Base-by-base conservation (phyloP, 352 stramenopile genomes). In the Bremia lactucae region DNA sequence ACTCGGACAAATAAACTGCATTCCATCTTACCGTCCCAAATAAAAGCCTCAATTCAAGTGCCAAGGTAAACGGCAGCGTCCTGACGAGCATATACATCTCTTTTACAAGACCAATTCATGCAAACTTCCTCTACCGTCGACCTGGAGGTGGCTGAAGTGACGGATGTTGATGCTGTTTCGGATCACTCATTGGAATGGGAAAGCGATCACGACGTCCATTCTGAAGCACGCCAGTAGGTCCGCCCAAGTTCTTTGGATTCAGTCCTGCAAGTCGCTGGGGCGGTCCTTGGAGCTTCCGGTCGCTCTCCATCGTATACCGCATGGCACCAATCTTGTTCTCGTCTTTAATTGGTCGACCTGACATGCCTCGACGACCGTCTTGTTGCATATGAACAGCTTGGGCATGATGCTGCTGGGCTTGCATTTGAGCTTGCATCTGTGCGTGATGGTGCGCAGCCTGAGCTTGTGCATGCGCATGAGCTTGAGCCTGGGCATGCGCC, bases 211-310 rank as follows among this genome's bases (percentile, higher is more conserved):
- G 70, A 48, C 73, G 70, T 8, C 62, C 65, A 36, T 48, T 53
- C 16, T 70, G 68, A 11, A 56, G 59, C 33, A 73, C 63, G 20
- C 62, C 66, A 16, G 49, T 46, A 8, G 72, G 72, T n/a, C 55
- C 57, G 22, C 68, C 73, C 3, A 87, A 39, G 40, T 81, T 83
- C 52, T 87, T 87, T 34, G 73, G 69, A 53, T 87, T 87, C 40
- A 87, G 38, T 26, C 73, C 71, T 36, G 70, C 73, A 8, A 87
- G 54, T 35, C 71, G 70, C 33, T 77, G 73, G 23, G 68, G 68
- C 14, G 66, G 63, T 34, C 45, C 58, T 39, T 69, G 65, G 45
- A 84, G 57, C 50, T 81, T 84, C 19, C 68, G 67, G 36, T 83
- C 68, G 11, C 69, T 65, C 10, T 85, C 69, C 69, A 83, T 78